Evolutionary conservation across 495 filamentous ascomycete species (phyloP).

Genomic region (Aspergillus heteromorphus): DNA sequence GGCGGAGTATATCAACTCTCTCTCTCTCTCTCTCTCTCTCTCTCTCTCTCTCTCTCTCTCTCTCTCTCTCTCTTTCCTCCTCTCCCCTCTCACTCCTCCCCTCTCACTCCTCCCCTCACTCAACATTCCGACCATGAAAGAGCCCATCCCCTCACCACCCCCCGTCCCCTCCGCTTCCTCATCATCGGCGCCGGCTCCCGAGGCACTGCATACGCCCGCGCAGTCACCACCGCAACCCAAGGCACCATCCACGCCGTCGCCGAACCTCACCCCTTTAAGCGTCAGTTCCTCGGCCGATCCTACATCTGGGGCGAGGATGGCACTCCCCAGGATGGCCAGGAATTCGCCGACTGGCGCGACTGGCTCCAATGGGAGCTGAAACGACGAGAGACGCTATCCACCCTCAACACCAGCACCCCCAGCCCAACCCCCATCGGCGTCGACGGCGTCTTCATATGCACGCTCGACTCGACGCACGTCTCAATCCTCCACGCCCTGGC

Average conservation of each 20-base stretch:
- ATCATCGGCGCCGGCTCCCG: constrained; percentile 86
- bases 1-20: not conserved
- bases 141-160: constrained; percentile 6
- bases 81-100: not conserved
- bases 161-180: constrained; percentile 47
- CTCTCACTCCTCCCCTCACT: not conserved
- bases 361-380: constrained; percentile 60
- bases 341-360: constrained; percentile 68
- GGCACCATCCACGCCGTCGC: constrained; percentile 69
- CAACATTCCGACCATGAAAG: constrained; percentile 22
- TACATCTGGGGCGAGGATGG: constrained; percentile 58
- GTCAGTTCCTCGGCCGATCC: constrained; percentile 56
- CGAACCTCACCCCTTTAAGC: constrained; percentile 76
- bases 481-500: constrained; percentile 70
- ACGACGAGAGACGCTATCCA: constrained; percentile 34
- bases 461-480: constrained; percentile 79
- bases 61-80: not conserved
- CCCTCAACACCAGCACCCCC: not conserved
- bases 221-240: constrained; percentile 53
- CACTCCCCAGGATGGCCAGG: constrained; percentile 47
- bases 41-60: not conserved
- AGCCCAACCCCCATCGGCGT: constrained; percentile 35
- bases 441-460: constrained; percentile 83
- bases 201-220: constrained; percentile 68
- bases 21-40: too few species aligned